Conservation (phyloP, 768 basidiomycete species). For the Rhodosporidiobolus sp. region DNA sequence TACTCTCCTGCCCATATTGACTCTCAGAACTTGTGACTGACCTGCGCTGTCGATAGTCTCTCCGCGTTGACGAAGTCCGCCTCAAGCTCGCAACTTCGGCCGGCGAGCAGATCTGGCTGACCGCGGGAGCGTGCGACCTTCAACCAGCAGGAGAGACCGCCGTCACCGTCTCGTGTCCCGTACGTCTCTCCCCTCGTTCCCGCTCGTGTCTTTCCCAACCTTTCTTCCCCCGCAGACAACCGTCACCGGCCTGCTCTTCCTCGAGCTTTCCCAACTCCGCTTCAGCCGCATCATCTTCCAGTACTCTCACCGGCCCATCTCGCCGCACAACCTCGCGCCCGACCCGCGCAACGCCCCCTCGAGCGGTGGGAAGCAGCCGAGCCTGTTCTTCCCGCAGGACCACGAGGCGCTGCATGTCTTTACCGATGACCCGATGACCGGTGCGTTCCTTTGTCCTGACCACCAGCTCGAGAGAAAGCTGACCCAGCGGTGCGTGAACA, state of each 20-base stretch:
- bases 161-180: conserved; percentile 67
- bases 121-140: conserved; percentile 52
- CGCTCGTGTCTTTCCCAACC: conserved; percentile 4
- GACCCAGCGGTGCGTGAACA: background rate
- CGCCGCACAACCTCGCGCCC: conserved; percentile 21
- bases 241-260: conserved; percentile 63
- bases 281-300: conserved; percentile 65
- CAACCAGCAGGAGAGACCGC: conserved; percentile 58
- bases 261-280: conserved; percentile 67
- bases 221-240: conserved; percentile 57
- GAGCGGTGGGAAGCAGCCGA: conserved; percentile 38
- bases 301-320: conserved; percentile 51
- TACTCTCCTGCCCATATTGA: conserved; percentile 11
- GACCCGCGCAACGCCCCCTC: conserved; percentile 21
- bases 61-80: conserved; percentile 63
- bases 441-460: conserved; percentile 35
- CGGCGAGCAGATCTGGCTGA: conserved; percentile 62
- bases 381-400: conserved; percentile 63
- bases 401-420: conserved; percentile 62
- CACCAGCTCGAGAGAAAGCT: no score
- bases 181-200: conserved; percentile 51
- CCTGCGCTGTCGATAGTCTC: conserved; percentile 51
- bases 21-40: background rate
- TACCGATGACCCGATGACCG: conserved; percentile 50
- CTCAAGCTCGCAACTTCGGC: conserved; percentile 65